These are phyloP conservation scores for Phytophthora cryptogea DNA, from an alignment of 352 stramenopile genomes.

Conservation along the genomic window DNA sequence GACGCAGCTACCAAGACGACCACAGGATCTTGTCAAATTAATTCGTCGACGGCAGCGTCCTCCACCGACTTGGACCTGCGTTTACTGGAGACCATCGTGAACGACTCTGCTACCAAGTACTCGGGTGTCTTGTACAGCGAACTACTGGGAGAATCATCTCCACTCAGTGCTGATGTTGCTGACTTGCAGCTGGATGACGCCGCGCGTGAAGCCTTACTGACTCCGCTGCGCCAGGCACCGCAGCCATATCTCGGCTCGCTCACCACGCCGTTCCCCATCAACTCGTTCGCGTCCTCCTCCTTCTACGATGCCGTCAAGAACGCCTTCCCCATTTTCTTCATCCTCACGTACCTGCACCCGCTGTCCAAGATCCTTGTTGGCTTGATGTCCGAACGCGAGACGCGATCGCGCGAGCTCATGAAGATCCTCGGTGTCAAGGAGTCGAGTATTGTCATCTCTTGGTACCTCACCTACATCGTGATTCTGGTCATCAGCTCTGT, in stretches of 20 bases:
- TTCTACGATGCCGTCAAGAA: conserved; percentile 44
- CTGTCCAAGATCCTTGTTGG: conserved; percentile 37
- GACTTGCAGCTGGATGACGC: conserved; percentile 16
- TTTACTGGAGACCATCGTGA: conserved; percentile 28
- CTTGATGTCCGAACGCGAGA: conserved; percentile 42
- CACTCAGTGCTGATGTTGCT: conserved; percentile 12
- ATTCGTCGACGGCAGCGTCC: conserved; percentile 14
- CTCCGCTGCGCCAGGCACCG: conserved; percentile 38
- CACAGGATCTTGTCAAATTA: conserved; percentile 22
- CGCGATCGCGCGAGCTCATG: conserved; percentile 35
- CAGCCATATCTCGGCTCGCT: conserved; percentile 39
- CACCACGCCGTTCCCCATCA: conserved; percentile 39
- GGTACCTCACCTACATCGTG: conserved; percentile 47
- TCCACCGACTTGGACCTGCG: conserved; percentile 17
- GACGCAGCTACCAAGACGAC: conserved; percentile 26
- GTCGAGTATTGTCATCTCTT: conserved; percentile 41
- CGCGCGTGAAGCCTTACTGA: conserved; percentile 30
- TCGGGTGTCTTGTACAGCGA: conserved; percentile 18
- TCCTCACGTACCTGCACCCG: conserved; percentile 33
- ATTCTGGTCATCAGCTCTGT: conserved; percentile 37
- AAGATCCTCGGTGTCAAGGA: conserved; percentile 44
- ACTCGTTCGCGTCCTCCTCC: conserved; percentile 19
- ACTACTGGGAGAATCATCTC: conserved; percentile 18
- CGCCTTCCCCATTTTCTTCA: conserved; percentile 39
- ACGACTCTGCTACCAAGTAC: conserved; percentile 33